Conservation (phyloP, 2,329 filamentous ascomycete genomes). For the Chaetomiaceae sp. region DNA sequence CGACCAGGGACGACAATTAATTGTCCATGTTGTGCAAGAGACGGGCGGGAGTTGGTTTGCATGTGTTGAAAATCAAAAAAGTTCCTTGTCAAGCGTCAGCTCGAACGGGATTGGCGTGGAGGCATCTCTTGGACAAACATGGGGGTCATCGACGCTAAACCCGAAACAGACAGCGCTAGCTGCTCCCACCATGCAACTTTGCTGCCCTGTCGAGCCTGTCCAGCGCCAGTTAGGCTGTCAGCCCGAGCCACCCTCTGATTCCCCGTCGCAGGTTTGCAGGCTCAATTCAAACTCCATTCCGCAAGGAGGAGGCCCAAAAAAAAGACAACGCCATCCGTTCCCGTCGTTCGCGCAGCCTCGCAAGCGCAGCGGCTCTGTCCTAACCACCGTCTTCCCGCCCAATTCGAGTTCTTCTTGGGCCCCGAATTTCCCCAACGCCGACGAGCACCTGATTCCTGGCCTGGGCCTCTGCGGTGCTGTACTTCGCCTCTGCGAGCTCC, state of each 20-base stretch:
- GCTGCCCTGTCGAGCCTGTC: too few species aligned
- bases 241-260: constrained; percentile 11
- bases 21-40: too few species aligned
- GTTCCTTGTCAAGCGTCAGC: too few species aligned
- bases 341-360: constrained; percentile 8
- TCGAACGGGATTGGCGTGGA: too few species aligned
- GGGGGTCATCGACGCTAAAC: background rate
- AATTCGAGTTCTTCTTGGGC: constrained; percentile 7
- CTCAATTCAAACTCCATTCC: constrained; percentile 20
- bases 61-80: too few species aligned
- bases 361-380: background rate
- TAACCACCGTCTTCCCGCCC: constrained; percentile 4
- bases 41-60: too few species aligned
- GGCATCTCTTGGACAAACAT: too few species aligned
- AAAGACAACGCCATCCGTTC: constrained; percentile 15
- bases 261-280: background rate
- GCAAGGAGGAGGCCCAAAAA: constrained; percentile 14
- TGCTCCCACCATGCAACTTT: constrained; percentile 3
- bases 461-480: too few species aligned
- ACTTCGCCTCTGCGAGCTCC: constrained; percentile 9
- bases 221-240: too few species aligned
- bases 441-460: background rate
- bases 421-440: constrained; percentile 1
- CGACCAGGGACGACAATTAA: too few species aligned
- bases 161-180: background rate